Percentiles rank a stretch among this genome's conserved stretches.
Conservation (phyloP, 768 basidiomycete species). For the Pleurotus tuber-regium region DNA sequence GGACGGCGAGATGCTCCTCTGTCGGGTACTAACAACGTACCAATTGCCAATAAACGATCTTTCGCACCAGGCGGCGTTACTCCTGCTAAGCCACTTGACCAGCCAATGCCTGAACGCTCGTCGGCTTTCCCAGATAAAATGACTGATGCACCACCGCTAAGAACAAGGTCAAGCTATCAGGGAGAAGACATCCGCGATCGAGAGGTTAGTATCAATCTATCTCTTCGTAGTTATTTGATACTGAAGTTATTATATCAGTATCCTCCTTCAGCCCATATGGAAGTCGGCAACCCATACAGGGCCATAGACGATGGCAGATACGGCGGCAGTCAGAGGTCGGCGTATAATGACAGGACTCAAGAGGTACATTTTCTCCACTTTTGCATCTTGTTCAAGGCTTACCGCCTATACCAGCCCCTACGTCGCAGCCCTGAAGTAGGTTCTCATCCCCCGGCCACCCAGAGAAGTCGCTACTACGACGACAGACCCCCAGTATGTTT, state of each 20-base stretch:
- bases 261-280: not conserved
- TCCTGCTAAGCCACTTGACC: constrained; percentile 2
- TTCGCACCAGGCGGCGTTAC: constrained; percentile 10
- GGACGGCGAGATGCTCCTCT: constrained; percentile 21
- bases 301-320: not conserved
- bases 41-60: constrained; percentile 29
- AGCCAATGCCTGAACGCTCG: not conserved
- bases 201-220: not conserved
- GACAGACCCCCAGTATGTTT: not conserved
- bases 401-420: no score
- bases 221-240: not conserved
- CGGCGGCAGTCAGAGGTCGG: not conserved
- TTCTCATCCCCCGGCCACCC: not conserved
- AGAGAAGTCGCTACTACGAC: not conserved
- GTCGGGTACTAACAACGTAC: constrained; percentile 38
- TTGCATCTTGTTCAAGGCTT: no score
- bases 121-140: not conserved
- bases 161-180: no score
- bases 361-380: not conserved
- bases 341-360: not conserved
- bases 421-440: not conserved
- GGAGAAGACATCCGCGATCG: not conserved
- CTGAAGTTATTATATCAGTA: not conserved
- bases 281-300: not conserved
- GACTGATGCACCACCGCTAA: not conserved